Conservation (phyloP, 805 yeast species). For the Ogataea methanolica region DNA sequence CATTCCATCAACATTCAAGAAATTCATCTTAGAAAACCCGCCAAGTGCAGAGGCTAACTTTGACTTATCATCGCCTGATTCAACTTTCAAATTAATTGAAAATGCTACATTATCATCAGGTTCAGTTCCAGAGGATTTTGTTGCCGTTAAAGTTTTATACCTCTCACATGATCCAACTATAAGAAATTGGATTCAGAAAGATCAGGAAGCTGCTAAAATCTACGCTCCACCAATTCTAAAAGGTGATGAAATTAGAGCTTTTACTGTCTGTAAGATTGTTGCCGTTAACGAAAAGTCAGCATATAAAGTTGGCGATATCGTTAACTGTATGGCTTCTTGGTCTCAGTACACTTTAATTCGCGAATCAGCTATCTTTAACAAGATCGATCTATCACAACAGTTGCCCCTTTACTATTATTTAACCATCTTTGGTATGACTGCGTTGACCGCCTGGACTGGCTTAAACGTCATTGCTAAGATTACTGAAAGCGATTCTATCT, state of each 20-base stretch:
- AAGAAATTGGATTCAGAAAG: constrained; percentile 49
- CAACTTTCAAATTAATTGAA: constrained; percentile 13
- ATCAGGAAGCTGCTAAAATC: constrained; percentile 25
- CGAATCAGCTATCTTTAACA: constrained; percentile 25
- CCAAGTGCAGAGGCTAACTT: constrained; percentile 1
- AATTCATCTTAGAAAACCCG: constrained; percentile 1
- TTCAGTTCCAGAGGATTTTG: constrained; percentile 14
- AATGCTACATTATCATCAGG: constrained; percentile 1
- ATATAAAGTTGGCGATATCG: constrained; percentile 40
- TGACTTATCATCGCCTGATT: constrained; percentile 7
- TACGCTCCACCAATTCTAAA: constrained; percentile 36
- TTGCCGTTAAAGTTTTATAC: constrained; percentile 41
- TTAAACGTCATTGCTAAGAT: constrained; percentile 46
- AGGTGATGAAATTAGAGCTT: constrained; percentile 41
- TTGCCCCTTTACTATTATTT: constrained; percentile 41
- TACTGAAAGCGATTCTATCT: constrained; percentile 39
- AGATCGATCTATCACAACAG: constrained; percentile 25
- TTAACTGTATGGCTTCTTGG: constrained; percentile 42
- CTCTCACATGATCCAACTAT: constrained; percentile 62
- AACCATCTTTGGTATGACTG: constrained; percentile 51
- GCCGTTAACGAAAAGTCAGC: constrained; percentile 37
- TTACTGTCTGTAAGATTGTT: constrained; percentile 47
- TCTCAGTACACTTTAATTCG: constrained; percentile 38
- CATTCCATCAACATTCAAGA: not conserved
- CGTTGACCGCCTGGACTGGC: constrained; percentile 59